A percentile compares a stretch with the other conserved stretches of the same genome.
Evolutionary conservation across 2,329 filamentous ascomycete species (phyloP).

Genomic region (Pseudogymnoascus sp.): DNA sequence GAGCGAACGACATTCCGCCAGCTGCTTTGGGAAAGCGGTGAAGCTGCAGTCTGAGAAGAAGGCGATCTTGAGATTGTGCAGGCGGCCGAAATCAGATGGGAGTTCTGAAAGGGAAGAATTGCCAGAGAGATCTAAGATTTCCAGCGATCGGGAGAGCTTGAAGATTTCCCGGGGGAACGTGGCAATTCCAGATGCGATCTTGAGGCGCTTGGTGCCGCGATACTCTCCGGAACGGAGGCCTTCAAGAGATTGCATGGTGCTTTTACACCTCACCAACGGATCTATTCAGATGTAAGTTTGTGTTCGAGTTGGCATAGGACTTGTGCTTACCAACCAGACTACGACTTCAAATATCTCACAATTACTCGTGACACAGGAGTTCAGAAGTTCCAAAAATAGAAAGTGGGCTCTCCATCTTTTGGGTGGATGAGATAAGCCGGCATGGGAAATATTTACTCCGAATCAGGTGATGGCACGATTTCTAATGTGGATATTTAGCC

Average conservation of each 20-base stretch:
- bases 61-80: constrained; percentile 39
- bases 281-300: constrained; percentile 2
- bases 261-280: background rate
- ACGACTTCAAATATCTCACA: background rate
- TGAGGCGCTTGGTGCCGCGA: constrained; percentile 23
- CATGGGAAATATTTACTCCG: background rate
- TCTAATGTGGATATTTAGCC: background rate
- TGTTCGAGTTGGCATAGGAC: background rate
- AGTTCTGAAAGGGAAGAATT: constrained; percentile 35
- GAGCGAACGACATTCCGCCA: constrained; percentile 38
- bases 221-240: constrained; percentile 20
- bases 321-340: background rate
- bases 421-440: background rate
- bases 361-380: background rate
- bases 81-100: constrained; percentile 32
- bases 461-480: background rate
- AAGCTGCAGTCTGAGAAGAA: constrained; percentile 43
- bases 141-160: constrained; percentile 34
- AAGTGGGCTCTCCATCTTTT: background rate
- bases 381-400: background rate
- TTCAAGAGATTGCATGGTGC: constrained; percentile 14
- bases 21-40: constrained; percentile 34
- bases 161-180: constrained; percentile 36
- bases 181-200: constrained; percentile 22
- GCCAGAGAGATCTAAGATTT: constrained; percentile 42